These are phyloP conservation scores for Malassezia globosa DNA, from an alignment of 1,284 basidiomycete species.

Conservation along the genomic window DNA sequence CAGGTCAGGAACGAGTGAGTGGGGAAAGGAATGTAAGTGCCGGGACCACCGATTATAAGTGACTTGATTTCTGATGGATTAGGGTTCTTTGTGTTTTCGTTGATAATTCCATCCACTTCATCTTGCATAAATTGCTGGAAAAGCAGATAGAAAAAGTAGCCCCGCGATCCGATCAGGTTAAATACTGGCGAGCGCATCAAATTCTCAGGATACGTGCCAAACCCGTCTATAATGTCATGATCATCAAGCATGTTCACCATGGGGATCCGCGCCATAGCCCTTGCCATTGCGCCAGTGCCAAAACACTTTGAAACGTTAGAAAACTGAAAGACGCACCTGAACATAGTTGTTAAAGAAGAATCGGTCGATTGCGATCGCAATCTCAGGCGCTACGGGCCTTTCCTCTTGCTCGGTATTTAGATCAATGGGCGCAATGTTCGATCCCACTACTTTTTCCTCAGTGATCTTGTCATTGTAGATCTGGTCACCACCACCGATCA, in stretches of 20 bases:
- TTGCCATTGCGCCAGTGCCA: conserved; percentile 76
- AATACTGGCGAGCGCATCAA: conserved; percentile 39
- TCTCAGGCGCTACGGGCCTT: conserved; percentile 63
- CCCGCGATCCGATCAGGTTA: conserved; percentile 32
- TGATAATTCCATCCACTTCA: conserved; percentile 28
- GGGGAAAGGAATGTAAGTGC: conserved; percentile 37
- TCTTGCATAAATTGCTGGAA: conserved; percentile 44
- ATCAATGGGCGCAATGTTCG: conserved; percentile 65
- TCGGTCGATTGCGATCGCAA: conserved; percentile 67
- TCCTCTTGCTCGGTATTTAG: conserved; percentile 55
- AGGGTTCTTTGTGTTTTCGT: conserved; percentile 20
- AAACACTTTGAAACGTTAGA: conserved; percentile 55
- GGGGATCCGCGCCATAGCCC: conserved; percentile 69
- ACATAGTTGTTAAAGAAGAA: conserved; percentile 65
- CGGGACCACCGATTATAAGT: conserved; percentile 35
- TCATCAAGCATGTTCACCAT: conserved; percentile 63
- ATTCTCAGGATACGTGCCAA: conserved; percentile 58
- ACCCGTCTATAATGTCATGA: conserved; percentile 72
- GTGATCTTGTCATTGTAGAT: conserved; percentile 34
- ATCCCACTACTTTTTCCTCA: conserved; percentile 52
- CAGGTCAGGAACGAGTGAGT: conserved; percentile 38
- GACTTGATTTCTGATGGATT: conserved; percentile 18
- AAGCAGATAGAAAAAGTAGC: conserved; percentile 43
- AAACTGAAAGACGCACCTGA: conserved; percentile 50
- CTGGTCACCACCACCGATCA: conserved; percentile 59